Percentiles rank a stretch among this genome's conserved stretches.
These are phyloP conservation scores for Boletus rubropictus DNA, from an alignment of 768 basidiomycete species.

Conservation along the genomic window DNA sequence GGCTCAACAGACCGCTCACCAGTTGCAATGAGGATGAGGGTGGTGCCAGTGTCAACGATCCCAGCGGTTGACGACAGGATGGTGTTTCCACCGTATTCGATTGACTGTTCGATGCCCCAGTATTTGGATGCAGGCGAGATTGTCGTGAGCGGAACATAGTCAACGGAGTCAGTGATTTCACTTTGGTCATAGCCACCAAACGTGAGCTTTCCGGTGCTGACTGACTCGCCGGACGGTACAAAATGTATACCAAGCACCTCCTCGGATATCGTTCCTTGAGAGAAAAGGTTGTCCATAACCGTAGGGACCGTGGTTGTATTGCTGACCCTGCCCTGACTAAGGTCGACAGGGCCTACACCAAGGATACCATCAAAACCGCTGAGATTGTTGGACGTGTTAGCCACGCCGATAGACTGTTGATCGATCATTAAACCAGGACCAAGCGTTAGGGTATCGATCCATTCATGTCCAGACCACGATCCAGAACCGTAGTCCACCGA, in stretches of 20 bases:
- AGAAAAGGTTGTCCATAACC: too few species aligned
- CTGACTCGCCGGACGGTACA: background rate
- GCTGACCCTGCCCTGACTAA: slow-evolving; percentile 26
- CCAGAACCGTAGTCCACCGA: background rate
- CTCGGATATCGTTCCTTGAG: too few species aligned
- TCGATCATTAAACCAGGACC: background rate
- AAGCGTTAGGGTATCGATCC: slow-evolving; percentile 8
- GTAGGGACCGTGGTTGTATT: background rate
- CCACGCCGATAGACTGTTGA: slow-evolving; percentile 34
- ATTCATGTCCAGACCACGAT: slow-evolving; percentile 12
- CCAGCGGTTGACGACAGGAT: slow-evolving; percentile 27
- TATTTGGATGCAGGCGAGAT: slow-evolving; percentile 21
- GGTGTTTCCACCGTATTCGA: slow-evolving; percentile 1
- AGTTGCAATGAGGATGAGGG: slow-evolving; percentile 23
- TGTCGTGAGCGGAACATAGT: slow-evolving; percentile 21
- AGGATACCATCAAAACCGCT: slow-evolving; percentile 35
- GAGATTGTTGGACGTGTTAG: slow-evolving; percentile 23
- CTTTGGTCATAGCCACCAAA: slow-evolving; percentile 2
- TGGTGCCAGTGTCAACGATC: slow-evolving; percentile 33
- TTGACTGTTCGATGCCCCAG: slow-evolving; percentile 18
- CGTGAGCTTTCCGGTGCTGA: slow-evolving; percentile 16
- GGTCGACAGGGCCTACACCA: slow-evolving; percentile 30
- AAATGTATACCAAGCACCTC: too few species aligned
- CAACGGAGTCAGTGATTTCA: slow-evolving; percentile 8
- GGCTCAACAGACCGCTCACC: too few species aligned